Evolutionary conservation across 2,329 filamentous ascomycete species (phyloP).

Genomic region (Alternaria atra): DNA sequence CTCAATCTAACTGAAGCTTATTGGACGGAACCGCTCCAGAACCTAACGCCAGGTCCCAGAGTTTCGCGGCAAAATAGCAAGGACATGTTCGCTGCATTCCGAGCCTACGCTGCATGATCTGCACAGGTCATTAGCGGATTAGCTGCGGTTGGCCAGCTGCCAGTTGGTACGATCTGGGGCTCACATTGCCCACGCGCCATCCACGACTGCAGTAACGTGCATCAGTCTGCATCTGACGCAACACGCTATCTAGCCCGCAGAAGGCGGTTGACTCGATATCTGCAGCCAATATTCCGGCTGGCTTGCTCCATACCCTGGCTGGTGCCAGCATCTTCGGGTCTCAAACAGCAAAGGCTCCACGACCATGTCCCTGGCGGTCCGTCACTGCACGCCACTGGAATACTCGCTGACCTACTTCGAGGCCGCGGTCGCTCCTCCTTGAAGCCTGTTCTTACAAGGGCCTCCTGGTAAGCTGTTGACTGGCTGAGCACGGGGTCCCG

Average conservation of each 20-base stretch:
- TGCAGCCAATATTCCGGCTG: constrained; percentile 41
- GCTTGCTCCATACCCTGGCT: constrained; percentile 35
- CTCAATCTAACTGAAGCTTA: constrained; percentile 46
- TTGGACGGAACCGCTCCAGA: constrained; percentile 41
- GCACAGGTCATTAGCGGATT: constrained; percentile 43
- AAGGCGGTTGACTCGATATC: constrained; percentile 36
- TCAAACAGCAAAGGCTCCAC: constrained; percentile 50
- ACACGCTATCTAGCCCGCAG: constrained; percentile 40
- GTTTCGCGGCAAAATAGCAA: constrained; percentile 46
- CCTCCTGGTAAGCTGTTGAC: constrained; percentile 35
- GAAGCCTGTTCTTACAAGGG: constrained; percentile 25
- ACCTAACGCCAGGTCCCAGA: constrained; percentile 45
- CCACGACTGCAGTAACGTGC: constrained; percentile 37
- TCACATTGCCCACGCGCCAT: constrained; percentile 33
- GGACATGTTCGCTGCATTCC: constrained; percentile 45
- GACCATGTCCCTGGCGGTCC: constrained; percentile 48
- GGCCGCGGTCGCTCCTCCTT: constrained; percentile 33
- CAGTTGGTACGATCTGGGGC: constrained; percentile 37
- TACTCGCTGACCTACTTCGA: constrained; percentile 32
- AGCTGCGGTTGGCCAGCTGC: constrained; percentile 41
- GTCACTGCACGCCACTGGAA: constrained; percentile 33
- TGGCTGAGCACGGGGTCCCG: constrained; percentile 39
- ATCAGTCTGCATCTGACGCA: constrained; percentile 37
- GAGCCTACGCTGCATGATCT: constrained; percentile 49
- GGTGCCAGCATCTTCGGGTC: constrained; percentile 40